Base-by-base conservation (phyloP, 2,329 filamentous ascomycete genomes). In the Aspergillus versicolor region DNA sequence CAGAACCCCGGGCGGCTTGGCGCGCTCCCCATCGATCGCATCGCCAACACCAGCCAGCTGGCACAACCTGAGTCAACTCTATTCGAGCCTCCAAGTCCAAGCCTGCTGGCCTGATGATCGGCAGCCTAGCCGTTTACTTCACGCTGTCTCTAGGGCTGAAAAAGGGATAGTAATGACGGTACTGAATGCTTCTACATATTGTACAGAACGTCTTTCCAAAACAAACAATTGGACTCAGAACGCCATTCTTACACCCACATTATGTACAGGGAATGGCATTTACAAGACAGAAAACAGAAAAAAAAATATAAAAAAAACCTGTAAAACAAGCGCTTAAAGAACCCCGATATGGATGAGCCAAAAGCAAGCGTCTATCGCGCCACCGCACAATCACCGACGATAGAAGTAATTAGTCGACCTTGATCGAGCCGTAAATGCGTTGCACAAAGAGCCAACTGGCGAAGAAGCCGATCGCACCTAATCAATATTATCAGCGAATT, bases 381-480 rank as follows among this genome's bases (percentile, higher is more conserved):
- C 43, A 45, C 13, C 13, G 22, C 30, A 21, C 27, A 30, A 30
- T 21, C n/a, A 21, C 15, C 27, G 17, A 47, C 19, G 24, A 15
- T 30, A 9, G n/a, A 30, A 45, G 51, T 12, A 53, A 22, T 43
- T 75, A 99, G 73, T 99, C 94, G 63, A 99, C 92, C 81, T 99
- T 99, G 79, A 99, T 96, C n/a, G 92, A 97, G 22, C 86, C 81
- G 75, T 99, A 99, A 60, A 99, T 99, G 74, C 90, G 93, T 65
- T 90, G 86, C 52, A 96, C 89, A 72, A 99, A 99, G 72, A 89
- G 84, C 91, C 92, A 97, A 73, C 91, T 95, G 8, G 94, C 87
- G 67, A 97, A 91, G 80, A 94, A 97, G 54, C 94, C 94, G 71
- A 99, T 97, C 0, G 93, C 90, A 32, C 93, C 94, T 97, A 15